Conservation (phyloP, 2,329 filamentous ascomycete species). For the Nigrospora osmanthi region DNA sequence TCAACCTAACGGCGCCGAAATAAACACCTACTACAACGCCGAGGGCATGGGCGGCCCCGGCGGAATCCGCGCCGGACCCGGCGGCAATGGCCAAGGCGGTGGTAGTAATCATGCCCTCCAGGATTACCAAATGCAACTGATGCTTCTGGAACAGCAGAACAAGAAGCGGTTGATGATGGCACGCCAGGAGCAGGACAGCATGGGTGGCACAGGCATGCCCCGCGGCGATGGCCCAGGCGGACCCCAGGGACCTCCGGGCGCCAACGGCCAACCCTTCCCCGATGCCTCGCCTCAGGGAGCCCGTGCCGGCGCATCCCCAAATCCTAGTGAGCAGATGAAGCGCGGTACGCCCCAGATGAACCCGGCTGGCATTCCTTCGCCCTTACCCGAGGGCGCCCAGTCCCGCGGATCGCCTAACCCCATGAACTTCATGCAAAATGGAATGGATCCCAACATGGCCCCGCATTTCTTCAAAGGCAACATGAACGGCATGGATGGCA, state of each 20-base stretch:
- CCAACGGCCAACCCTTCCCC: slow-evolving; percentile 57
- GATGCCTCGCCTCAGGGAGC: slow-evolving; percentile 63
- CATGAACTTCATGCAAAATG: slow-evolving; percentile 55
- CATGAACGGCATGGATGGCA: slow-evolving; percentile 43
- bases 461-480: slow-evolving; percentile 49
- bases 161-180: slow-evolving; percentile 83
- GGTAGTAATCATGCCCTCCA: slow-evolving; percentile 73
- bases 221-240: slow-evolving; percentile 41
- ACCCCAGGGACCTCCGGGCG: slow-evolving; percentile 37
- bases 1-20: slow-evolving; percentile 53
- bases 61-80: slow-evolving; percentile 50
- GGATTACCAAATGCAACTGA: slow-evolving; percentile 85
- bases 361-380: slow-evolving; percentile 61
- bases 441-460: slow-evolving; percentile 54
- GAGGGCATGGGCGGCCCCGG: slow-evolving; percentile 49
- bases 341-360: slow-evolving; percentile 68
- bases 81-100: slow-evolving; percentile 35
- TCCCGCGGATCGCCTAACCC: slow-evolving; percentile 59
- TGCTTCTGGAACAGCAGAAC: slow-evolving; percentile 81
- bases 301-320: slow-evolving; percentile 65
- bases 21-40: slow-evolving; percentile 56
- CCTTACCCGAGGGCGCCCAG: slow-evolving; percentile 60
- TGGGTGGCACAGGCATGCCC: slow-evolving; percentile 36
- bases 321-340: slow-evolving; percentile 73
- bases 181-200: slow-evolving; percentile 67